Percentiles rank a stretch among this genome's conserved stretches.
phyloP scores from a whole-genome alignment of 345 rosid species.

The Cardamine occulta region DNA sequence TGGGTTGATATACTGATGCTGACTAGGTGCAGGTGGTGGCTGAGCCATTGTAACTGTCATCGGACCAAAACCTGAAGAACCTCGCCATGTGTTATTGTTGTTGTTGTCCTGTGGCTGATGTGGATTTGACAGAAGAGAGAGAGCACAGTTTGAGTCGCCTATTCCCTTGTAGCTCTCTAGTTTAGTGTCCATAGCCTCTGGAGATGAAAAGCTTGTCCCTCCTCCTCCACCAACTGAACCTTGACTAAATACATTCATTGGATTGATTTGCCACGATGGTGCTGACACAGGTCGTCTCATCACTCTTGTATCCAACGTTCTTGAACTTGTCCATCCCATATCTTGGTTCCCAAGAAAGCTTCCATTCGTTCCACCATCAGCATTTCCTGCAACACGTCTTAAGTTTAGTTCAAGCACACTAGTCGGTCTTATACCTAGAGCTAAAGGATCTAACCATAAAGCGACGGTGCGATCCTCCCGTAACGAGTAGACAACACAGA shows the following conservation, averaged over 20 bases:
- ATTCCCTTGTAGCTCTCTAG: slow-evolving; percentile 74
- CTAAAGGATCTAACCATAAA: slow-evolving; percentile 54
- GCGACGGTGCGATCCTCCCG: slow-evolving; percentile 56
- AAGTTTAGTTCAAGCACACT: background rate
- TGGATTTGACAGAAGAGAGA: slow-evolving; percentile 99
- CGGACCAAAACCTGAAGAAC: slow-evolving; percentile 47
- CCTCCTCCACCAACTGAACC: slow-evolving; percentile 50
- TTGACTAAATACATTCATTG: slow-evolving; percentile 55
- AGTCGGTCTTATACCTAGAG: background rate
- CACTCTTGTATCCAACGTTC: slow-evolving; percentile 55
- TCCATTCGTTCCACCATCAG: slow-evolving; percentile 30
- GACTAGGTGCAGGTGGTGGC: slow-evolving; percentile 52
- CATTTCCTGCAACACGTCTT: slow-evolving; percentile 29
- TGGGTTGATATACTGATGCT: slow-evolving; percentile 53
- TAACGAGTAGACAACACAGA: slow-evolving; percentile 53
- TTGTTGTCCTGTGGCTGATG: slow-evolving; percentile 58
- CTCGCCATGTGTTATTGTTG: slow-evolving; percentile 47
- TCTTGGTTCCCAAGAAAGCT: slow-evolving; percentile 41
- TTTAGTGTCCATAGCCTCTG: slow-evolving; percentile 51
- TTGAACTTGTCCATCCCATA: slow-evolving; percentile 50
- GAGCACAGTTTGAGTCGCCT: slow-evolving; percentile 86
- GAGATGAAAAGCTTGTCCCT: slow-evolving; percentile 56
- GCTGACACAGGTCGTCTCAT: slow-evolving; percentile 59
- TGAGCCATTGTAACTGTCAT: slow-evolving; percentile 56
- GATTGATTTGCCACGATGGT: slow-evolving; percentile 44